Percentiles rank a stretch among this genome's conserved stretches.
Evolutionary conservation across 2,329 filamentous ascomycete genomes (phyloP).

Genomic region (Hypoxylon sp.): DNA sequence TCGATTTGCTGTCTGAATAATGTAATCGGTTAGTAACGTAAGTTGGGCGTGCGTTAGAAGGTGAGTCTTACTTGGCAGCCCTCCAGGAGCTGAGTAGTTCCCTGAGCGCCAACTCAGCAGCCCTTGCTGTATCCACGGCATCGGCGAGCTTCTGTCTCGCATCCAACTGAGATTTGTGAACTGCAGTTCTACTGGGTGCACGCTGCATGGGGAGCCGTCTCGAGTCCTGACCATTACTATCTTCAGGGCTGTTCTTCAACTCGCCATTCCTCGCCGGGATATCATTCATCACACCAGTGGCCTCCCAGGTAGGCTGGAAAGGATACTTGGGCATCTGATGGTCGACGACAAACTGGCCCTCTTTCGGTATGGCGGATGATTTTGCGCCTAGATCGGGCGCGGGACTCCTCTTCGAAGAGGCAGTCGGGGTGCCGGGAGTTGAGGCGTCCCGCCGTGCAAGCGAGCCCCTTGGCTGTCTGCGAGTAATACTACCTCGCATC

Average conservation of each 20-base stretch:
- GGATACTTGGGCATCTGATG: slow-evolving; percentile 69
- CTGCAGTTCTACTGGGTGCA: slow-evolving; percentile 63
- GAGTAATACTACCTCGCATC: slow-evolving; percentile 86
- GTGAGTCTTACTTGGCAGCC: slow-evolving; percentile 76
- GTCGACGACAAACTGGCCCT: slow-evolving; percentile 61
- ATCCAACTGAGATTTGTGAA: slow-evolving; percentile 74
- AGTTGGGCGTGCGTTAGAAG: neutral
- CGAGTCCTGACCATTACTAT: slow-evolving; percentile 54
- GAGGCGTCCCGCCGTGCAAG: slow-evolving; percentile 72
- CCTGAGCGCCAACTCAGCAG: slow-evolving; percentile 86
- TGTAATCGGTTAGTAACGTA: slow-evolving; percentile 37
- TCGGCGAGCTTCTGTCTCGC: slow-evolving; percentile 75
- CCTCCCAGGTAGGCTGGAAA: slow-evolving; percentile 78
- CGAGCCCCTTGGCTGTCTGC: slow-evolving; percentile 82
- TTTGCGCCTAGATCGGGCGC: slow-evolving; percentile 58
- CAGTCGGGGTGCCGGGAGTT: slow-evolving; percentile 70
- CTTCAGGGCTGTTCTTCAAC: slow-evolving; percentile 56
- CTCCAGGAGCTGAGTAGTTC: slow-evolving; percentile 86
- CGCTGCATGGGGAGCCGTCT: slow-evolving; percentile 58
- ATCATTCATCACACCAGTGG: slow-evolving; percentile 84
- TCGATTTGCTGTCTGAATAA: slow-evolving; percentile 68
- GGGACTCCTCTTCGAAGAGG: slow-evolving; percentile 59
- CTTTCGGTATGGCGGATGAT: slow-evolving; percentile 60
- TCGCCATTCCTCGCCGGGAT: slow-evolving; percentile 69
- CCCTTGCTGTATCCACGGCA: slow-evolving; percentile 83